Evolutionary conservation across 805 yeast genomes (phyloP), one percentile per base, ranked within the genome.

Genomic region (Candida insectalens): DNA sequence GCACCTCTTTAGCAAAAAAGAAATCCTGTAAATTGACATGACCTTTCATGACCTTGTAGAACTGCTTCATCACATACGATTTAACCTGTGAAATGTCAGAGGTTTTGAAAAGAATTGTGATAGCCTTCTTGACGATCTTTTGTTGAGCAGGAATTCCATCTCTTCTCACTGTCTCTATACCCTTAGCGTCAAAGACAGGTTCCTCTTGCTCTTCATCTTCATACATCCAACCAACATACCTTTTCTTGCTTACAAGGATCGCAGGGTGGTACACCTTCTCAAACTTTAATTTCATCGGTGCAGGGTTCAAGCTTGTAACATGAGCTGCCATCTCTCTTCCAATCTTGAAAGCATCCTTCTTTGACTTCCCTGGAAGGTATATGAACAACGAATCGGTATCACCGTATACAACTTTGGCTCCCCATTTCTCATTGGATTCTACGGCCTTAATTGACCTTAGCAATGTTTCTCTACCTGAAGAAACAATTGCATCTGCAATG

Each of bases 331-430:
- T 77, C 28, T 73, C 77, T 20, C 65, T 56, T 0, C 96, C 98
- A 28, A 80, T 61, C 9, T 47, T 53, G 50, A 89, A 87, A 0
- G 97, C 96, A 19, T 87, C 89, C 2, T 60, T 69, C 41, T 67
- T 73, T 0, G 83, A 64, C 47, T 74, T 75, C 0, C 96, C 96
- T 0, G 96, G 96, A 4, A 92, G 64, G 49, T 83, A 81, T 3
- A 92, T 88, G 65, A 92, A 92, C 36, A 92, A 55, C 27, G 95
- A 83, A 55, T 92, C 98, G 0, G 98, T 92, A 52, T 92, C 98
- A 4, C 98, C 97, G 52, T 92, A 92, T 0, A 89, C 95, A 0
- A 92, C 96, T 46, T 82, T 77, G 0, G 96, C 96, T 2, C 87
- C 87, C 83, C 87, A 83, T 17, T 63, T 50, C 3, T 60, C 51